These are phyloP conservation scores for Paxillus rubicundulus DNA, from an alignment of 768 basidiomycete genomes.

Conservation along the genomic window DNA sequence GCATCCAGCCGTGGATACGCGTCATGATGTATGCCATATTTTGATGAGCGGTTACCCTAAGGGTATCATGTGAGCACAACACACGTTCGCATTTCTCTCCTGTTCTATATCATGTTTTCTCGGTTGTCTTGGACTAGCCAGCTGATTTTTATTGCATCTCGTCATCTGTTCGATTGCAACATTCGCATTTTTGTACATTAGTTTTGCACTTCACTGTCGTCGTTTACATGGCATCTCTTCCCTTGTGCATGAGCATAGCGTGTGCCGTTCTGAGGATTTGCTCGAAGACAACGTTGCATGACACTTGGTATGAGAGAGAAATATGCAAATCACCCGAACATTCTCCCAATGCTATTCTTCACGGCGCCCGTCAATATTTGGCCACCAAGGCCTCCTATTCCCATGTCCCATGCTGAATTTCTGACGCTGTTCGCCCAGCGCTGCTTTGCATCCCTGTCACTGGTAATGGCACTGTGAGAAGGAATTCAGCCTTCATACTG, in stretches of 20 bases:
- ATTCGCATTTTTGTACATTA: constrained; percentile 32
- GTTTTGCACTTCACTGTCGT: constrained; percentile 13
- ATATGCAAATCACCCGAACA: constrained; percentile 52
- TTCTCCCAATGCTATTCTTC: constrained; percentile 73
- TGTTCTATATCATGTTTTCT: constrained; percentile 24
- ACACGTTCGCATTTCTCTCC: constrained; percentile 21
- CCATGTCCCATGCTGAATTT: constrained; percentile 67
- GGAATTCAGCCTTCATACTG: constrained; percentile 1
- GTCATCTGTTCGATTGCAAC: constrained; percentile 20
- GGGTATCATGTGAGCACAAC: constrained; percentile 11
- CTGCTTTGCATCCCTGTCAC: constrained; percentile 90
- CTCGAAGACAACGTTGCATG: constrained; percentile 3
- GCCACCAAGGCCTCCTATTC: constrained; percentile 80
- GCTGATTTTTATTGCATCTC: constrained; percentile 12
- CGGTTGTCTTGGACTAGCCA: constrained; percentile 22
- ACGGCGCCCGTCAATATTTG: constrained; percentile 81
- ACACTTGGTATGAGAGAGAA: not conserved
- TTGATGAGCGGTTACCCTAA: constrained; percentile 10
- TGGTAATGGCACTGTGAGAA: constrained; percentile 26
- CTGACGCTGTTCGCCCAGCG: constrained; percentile 81
- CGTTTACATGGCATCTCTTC: constrained; percentile 7
- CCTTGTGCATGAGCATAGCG: constrained; percentile 6
- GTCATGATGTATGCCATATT: constrained; percentile 8
- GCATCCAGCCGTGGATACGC: constrained; percentile 1
- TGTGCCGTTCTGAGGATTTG: constrained; percentile 2